Percentiles rank a stretch among this genome's conserved stretches.
Conservation (phyloP, 768 basidiomycete genomes). For the Russula sp. region DNA sequence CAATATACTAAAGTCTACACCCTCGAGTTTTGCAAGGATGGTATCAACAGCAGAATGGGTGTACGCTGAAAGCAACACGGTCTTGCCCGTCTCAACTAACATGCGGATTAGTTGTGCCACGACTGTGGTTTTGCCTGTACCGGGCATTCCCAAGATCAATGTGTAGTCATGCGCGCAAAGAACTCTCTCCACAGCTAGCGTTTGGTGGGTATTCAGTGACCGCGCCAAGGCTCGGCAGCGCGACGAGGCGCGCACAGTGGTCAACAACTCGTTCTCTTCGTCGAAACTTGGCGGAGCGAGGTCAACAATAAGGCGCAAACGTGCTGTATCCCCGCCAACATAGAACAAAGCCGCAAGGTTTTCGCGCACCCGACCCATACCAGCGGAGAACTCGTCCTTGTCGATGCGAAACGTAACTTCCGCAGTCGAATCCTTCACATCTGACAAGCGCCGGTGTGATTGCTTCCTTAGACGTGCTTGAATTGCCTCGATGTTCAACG, state of each 20-base stretch:
- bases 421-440: slow-evolving; percentile 16
- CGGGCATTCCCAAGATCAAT: slow-evolving; percentile 93
- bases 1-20: slow-evolving; percentile 62
- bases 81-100: slow-evolving; percentile 76
- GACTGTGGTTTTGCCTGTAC: slow-evolving; percentile 95
- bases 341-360: slow-evolving; percentile 90
- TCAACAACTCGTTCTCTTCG: slow-evolving; percentile 24
- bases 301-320: slow-evolving; percentile 76
- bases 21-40: slow-evolving; percentile 77
- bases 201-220: slow-evolving; percentile 65
- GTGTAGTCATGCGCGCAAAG: slow-evolving; percentile 84
- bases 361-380: slow-evolving; percentile 82
- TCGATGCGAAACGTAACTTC: slow-evolving; percentile 72
- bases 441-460: slow-evolving; percentile 25
- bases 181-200: slow-evolving; percentile 62
- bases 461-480: slow-evolving; percentile 30
- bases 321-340: slow-evolving; percentile 57
- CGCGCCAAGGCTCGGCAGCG: slow-evolving; percentile 11
- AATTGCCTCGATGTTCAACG: slow-evolving; percentile 47
- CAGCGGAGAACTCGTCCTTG: slow-evolving; percentile 83
- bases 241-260: slow-evolving; percentile 7
- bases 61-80: slow-evolving; percentile 82
- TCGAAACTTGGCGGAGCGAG: slow-evolving; percentile 60
- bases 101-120: slow-evolving; percentile 81
- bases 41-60: slow-evolving; percentile 99